Percentiles rank a stretch among this genome's conserved stretches.
Conservation (phyloP, 2,329 filamentous ascomycete species). For the Hypoxylon sp. region DNA sequence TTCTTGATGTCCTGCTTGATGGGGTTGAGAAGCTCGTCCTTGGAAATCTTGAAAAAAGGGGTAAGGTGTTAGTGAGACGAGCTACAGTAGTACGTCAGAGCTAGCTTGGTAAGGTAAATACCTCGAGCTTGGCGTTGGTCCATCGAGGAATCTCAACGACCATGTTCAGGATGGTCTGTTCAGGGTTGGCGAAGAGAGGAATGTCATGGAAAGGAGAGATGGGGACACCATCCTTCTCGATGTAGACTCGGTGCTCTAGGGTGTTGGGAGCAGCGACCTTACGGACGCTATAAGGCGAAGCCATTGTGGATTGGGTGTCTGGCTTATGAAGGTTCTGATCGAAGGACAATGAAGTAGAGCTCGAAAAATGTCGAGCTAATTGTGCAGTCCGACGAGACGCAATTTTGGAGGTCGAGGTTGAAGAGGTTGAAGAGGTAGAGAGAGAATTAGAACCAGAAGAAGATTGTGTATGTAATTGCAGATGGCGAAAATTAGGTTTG, state of each 20-base stretch:
- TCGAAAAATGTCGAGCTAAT: slow-evolving; percentile 69
- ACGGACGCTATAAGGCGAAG: slow-evolving; percentile 80
- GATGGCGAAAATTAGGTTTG: slow-evolving; percentile 41
- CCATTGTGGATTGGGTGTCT: slow-evolving; percentile 62
- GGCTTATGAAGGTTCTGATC: slow-evolving; percentile 38
- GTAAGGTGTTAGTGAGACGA: slow-evolving; percentile 36
- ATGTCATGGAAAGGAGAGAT: slow-evolving; percentile 99
- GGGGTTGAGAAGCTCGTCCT: slow-evolving; percentile 97
- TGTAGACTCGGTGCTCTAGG: slow-evolving; percentile 95
- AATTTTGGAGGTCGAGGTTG: slow-evolving; percentile 56
- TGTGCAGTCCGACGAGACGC: slow-evolving; percentile 66
- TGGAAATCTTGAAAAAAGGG: slow-evolving; percentile 81
- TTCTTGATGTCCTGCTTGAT: slow-evolving; percentile 99
- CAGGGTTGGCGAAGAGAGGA: slow-evolving; percentile 95
- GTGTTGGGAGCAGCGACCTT: slow-evolving; percentile 94
- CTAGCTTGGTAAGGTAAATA: slow-evolving; percentile 56
- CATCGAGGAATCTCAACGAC: slow-evolving; percentile 99
- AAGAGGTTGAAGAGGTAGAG: slow-evolving; percentile 29
- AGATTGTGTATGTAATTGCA: slow-evolving; percentile 43
- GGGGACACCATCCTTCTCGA: slow-evolving; percentile 96
- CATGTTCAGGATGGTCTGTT: slow-evolving; percentile 99
- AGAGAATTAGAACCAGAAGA: slow-evolving; percentile 22
- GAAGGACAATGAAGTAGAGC: slow-evolving; percentile 51
- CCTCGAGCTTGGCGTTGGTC: slow-evolving; percentile 99
- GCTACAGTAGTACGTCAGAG: slow-evolving; percentile 19